Conservation (phyloP, 192 early-diverging fungal genomes). For the Kickxella alabastrina region DNA sequence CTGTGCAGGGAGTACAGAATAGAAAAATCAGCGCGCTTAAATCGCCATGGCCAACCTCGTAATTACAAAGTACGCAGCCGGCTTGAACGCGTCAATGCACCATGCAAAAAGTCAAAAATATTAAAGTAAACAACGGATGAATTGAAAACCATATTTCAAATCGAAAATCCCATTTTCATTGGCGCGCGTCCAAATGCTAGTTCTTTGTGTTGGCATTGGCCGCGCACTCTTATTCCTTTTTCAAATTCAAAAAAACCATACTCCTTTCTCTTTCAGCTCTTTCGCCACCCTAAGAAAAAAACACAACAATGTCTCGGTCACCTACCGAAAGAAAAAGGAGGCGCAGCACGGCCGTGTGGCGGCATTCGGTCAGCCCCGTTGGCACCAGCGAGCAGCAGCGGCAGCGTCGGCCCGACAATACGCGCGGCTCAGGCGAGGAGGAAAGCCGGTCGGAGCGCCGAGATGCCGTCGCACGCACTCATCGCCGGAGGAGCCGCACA, state of each 20-base stretch:
- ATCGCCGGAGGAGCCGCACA: slow-evolving; percentile 8
- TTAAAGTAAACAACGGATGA: no score
- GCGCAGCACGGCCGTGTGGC: slow-evolving; percentile 6
- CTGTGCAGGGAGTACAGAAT: no score
- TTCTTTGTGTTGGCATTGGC: no score
- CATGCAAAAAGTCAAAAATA: no score
- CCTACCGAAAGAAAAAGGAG: slow-evolving; percentile 5
- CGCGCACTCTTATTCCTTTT: no score
- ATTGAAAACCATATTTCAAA: no score
- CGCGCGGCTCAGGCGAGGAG: slow-evolving; percentile 3
- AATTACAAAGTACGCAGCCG: no score
- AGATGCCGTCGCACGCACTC: background rate
- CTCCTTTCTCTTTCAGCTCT: background rate
- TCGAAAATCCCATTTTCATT: no score
- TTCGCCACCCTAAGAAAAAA: background rate
- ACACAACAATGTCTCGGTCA: background rate
- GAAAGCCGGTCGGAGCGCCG: slow-evolving; percentile 2
- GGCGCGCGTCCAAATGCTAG: background rate
- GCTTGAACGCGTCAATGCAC: no score
- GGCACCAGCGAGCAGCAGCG: slow-evolving; percentile 9
- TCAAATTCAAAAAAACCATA: no score
- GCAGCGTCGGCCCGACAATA: slow-evolving; percentile 1
- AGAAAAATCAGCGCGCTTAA: no score
- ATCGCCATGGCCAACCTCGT: no score
- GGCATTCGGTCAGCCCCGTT: slow-evolving; percentile 24